These are phyloP conservation scores for Trichoderma simmonsii DNA, from an alignment of 2,329 filamentous ascomycete genomes.

Conservation along the genomic window DNA sequence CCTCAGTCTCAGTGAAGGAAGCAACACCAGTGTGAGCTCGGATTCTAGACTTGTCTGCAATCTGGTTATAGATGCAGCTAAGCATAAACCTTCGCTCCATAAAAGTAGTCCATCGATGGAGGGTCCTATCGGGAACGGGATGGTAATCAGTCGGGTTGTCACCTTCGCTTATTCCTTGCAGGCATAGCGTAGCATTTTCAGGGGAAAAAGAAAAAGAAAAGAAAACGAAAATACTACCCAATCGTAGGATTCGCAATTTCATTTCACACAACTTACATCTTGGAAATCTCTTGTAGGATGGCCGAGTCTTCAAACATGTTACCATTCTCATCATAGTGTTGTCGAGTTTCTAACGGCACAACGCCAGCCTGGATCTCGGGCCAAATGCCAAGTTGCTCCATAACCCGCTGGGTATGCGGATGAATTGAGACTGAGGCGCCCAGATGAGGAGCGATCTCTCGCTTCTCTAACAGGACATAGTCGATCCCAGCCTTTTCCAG, in stretches of 20 bases:
- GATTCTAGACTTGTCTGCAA: neutral
- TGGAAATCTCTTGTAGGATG: neutral
- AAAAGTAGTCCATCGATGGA: conserved; percentile 3
- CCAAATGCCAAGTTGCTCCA: conserved; percentile 32
- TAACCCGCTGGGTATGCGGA: conserved; percentile 28
- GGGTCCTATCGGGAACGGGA: neutral
- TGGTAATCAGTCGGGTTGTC: neutral
- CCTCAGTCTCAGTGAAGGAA: conserved; percentile 1
- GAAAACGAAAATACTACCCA: neutral
- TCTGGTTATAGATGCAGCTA: conserved; percentile 2
- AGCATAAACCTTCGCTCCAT: conserved; percentile 10
- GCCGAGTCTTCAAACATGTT: neutral
- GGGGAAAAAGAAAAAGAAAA: neutral
- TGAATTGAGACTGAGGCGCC: conserved; percentile 34
- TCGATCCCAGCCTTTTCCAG: conserved; percentile 31
- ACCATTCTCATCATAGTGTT: conserved; percentile 7
- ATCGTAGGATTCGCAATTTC: neutral
- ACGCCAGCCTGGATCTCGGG: neutral
- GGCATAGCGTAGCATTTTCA: neutral
- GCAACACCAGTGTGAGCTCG: neutral
- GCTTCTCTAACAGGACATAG: conserved; percentile 30
- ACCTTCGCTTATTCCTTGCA: neutral
- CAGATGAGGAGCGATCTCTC: conserved; percentile 29
- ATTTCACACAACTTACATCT: conserved; percentile 1
- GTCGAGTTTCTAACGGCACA: neutral